Conservation (phyloP, 83 land plant genomes). For the Picea abies region DNA sequence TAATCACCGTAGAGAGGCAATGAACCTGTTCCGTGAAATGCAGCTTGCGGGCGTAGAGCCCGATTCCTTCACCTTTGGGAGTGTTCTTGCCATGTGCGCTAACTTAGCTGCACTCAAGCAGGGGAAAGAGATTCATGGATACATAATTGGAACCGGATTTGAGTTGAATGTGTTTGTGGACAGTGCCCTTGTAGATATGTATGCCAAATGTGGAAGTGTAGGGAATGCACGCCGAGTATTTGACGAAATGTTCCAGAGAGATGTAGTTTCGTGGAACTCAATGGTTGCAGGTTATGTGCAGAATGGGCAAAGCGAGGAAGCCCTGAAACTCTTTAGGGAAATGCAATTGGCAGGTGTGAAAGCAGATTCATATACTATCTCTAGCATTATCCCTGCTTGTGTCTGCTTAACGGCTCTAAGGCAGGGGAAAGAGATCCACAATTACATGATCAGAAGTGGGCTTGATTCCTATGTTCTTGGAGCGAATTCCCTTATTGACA, state of each 20-base stretch:
- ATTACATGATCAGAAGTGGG: constrained; percentile 21
- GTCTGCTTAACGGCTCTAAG: constrained; percentile 22
- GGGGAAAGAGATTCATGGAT: constrained; percentile 35
- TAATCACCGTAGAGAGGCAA: constrained; percentile 18
- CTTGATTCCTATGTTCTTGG: constrained; percentile 30
- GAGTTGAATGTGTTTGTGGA: constrained; percentile 16
- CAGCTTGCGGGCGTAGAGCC: constrained; percentile 19
- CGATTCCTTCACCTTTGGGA: constrained; percentile 44
- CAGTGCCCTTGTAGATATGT: constrained; percentile 50
- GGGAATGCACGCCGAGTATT: constrained; percentile 34
- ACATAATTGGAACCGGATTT: constrained; percentile 21
- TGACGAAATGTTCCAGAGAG: constrained; percentile 33
- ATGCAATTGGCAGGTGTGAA: constrained; percentile 36
- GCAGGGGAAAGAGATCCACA: constrained; percentile 48
- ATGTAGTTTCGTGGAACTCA: constrained; percentile 49
- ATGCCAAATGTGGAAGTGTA: constrained; percentile 48
- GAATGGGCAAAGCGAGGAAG: constrained; percentile 26
- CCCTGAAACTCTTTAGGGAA: constrained; percentile 27
- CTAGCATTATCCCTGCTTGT: constrained; percentile 41
- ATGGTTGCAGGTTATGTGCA: constrained; percentile 43
- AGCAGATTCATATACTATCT: constrained; percentile 26
- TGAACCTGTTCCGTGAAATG: constrained; percentile 36
- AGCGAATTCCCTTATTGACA: constrained; percentile 50
- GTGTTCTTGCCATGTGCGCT: constrained; percentile 41
- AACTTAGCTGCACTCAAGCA: constrained; percentile 19